Percentiles rank a stretch among this genome's conserved stretches.
These are phyloP conservation scores for Coniochaeta pulveracea DNA, from an alignment of 2,329 filamentous ascomycete genomes.

Conservation along the genomic window DNA sequence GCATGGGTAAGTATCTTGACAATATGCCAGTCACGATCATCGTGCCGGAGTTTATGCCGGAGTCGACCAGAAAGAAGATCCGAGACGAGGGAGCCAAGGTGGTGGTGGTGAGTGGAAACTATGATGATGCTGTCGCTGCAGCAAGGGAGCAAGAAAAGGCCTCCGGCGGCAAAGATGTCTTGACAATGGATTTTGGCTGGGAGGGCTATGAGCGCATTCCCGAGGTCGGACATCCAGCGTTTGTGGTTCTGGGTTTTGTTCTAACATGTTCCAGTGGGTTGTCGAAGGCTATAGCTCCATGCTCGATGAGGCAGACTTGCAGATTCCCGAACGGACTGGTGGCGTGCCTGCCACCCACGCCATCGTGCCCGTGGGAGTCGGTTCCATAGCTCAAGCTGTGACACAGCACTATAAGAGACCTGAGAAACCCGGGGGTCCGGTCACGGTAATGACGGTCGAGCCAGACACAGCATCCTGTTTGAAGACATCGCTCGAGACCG, in stretches of 20 bases:
- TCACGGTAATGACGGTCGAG: slow-evolving; percentile 55
- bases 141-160: slow-evolving; percentile 30
- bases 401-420: slow-evolving; percentile 47
- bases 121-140: slow-evolving; percentile 49
- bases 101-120: slow-evolving; percentile 41
- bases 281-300: slow-evolving; percentile 70
- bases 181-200: slow-evolving; percentile 61
- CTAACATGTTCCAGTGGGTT: slow-evolving; percentile 43
- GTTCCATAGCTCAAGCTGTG: slow-evolving; percentile 61
- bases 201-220: slow-evolving; percentile 56
- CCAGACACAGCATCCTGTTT: slow-evolving; percentile 53
- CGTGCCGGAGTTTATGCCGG: slow-evolving; percentile 48
- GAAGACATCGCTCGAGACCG: slow-evolving; percentile 36
- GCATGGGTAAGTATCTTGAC: slow-evolving; percentile 54
- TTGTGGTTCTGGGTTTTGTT: slow-evolving; percentile 4
- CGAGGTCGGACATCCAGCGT: slow-evolving; percentile 22
- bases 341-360: slow-evolving; percentile 32
- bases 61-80: slow-evolving; percentile 42
- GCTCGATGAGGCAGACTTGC: slow-evolving; percentile 54
- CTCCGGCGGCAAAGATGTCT: slow-evolving; percentile 27
- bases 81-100: slow-evolving; percentile 51
- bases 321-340: slow-evolving; percentile 32
- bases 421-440: slow-evolving; percentile 1
- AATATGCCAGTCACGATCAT: slow-evolving; percentile 44
- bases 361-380: slow-evolving; percentile 60